phyloP scores from a whole-genome alignment of 2,329 filamentous ascomycete species.

The Diplodia seriata region DNA sequence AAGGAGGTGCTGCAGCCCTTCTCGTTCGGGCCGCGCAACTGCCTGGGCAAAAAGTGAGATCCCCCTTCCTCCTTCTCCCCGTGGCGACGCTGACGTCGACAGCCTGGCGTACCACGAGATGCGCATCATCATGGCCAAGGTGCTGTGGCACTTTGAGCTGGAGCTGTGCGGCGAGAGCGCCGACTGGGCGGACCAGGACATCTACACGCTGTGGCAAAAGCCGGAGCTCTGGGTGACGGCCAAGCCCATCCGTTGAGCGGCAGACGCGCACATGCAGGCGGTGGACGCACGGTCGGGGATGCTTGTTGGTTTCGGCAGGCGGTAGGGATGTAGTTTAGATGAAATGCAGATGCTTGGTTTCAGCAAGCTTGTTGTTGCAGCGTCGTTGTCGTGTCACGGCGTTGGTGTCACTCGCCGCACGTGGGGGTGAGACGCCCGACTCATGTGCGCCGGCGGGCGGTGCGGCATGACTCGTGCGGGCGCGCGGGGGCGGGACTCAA shows the following conservation, averaged over 20 bases:
- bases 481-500: neutral
- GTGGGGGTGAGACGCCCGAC: neutral
- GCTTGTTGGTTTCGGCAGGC: too few species aligned
- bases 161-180: slow-evolving; percentile 44
- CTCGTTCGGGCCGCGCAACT: slow-evolving; percentile 51
- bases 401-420: neutral
- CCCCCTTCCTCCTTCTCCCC: too few species aligned
- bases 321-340: neutral
- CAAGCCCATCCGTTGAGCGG: slow-evolving; percentile 31
- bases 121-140: slow-evolving; percentile 49
- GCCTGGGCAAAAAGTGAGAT: slow-evolving; percentile 47
- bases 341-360: neutral
- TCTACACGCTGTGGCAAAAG: slow-evolving; percentile 50
- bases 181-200: slow-evolving; percentile 42
- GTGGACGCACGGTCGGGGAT: too few species aligned
- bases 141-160: slow-evolving; percentile 50
- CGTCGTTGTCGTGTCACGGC: neutral
- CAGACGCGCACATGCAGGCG: neutral
- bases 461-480: neutral
- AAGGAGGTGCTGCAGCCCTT: slow-evolving; percentile 52
- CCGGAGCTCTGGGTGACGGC: slow-evolving; percentile 41
- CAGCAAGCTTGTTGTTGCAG: neutral
- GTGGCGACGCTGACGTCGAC: neutral
- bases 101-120: slow-evolving; percentile 52
- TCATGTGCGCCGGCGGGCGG: neutral